Evolutionary conservation across 2,329 filamentous ascomycete species (phyloP), one percentile per base, ranked within the genome.

Genomic region (Neofusicoccum umdonicola): DNA sequence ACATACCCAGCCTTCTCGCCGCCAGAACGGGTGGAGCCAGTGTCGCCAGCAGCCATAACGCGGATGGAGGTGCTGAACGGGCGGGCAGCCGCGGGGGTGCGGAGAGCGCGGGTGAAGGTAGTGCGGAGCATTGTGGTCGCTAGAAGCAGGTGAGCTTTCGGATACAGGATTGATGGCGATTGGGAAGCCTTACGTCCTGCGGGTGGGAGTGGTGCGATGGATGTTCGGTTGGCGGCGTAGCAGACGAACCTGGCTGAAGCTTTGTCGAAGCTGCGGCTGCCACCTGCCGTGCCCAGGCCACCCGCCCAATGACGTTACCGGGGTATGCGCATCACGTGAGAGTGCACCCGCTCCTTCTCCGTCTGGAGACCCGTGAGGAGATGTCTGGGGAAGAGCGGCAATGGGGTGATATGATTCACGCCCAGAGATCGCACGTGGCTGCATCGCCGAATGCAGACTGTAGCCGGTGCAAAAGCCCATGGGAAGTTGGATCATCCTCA

Each of bases 11-110:
- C 67, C 60, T 75, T 75, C 41, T 68, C 62, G 48, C 81, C 81
- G 39, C 75, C 77, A 13, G 79, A 69, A 67, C 81, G 74, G 17
- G 78, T 74, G 22, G 73, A 61, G 52, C 77, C 80, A 65, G 81
- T 77, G 64, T 81, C 78, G 41, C 81, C 81, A 52, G 65, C 78
- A 57, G 78, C 71, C 78, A 81, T 79, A 65, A 74, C 73, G 56
- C 77, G 75, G 60, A 78, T 71, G 45, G 77, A 75, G 65, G 76
- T 72, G 64, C 78, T 78, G 76, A 84, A 80, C 69, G 76, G 72
- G 74, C 76, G 74, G 63, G 71, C 69, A 48, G 76, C 70, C 66
- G 75, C 73, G 66, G 76, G 68, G 62, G 74, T 71, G 68, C 77
- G 78, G 65, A 74, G 72, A 67, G 72, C 73, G 72, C 78, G 78